These are phyloP conservation scores for Stentor roeselii DNA, from an alignment of 73 alveolate species.

Conservation along the genomic window DNA sequence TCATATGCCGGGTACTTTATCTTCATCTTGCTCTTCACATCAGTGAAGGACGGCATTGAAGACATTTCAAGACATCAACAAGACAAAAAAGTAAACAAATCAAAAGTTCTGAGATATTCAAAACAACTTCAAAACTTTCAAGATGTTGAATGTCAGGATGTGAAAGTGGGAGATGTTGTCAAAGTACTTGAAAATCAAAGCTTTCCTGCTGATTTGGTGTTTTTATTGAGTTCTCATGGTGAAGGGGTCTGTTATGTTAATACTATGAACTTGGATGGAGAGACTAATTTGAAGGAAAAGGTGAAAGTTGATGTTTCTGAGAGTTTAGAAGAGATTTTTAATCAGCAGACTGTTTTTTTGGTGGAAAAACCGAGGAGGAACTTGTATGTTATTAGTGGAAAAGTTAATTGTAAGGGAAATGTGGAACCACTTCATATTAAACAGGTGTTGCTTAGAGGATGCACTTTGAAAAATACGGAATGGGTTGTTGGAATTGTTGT, in stretches of 20 bases:
- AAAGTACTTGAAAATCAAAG: constrained; percentile 73
- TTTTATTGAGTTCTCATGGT: constrained; percentile 70
- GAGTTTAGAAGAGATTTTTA: not conserved
- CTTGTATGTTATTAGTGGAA: not conserved
- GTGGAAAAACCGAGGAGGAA: not conserved
- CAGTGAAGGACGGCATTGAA: no score
- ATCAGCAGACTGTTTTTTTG: not conserved
- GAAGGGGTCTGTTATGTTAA: constrained; percentile 90
- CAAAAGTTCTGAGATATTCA: no score
- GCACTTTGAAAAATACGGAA: constrained; percentile 47
- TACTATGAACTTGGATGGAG: constrained; percentile 97
- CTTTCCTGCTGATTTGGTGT: constrained; percentile 92
- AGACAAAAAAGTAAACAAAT: no score
- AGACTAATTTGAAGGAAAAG: constrained; percentile 89
- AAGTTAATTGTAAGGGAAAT: not conserved
- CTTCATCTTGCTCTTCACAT: no score
- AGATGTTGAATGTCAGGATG: no score
- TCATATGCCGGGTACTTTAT: no score
- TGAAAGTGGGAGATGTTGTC: constrained; percentile 85
- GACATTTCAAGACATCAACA: no score
- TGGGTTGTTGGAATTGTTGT: constrained; percentile 54
- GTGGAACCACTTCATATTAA: constrained; percentile 17
- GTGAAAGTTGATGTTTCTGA: not conserved
- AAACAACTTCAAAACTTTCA: no score
- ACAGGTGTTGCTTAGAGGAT: constrained; percentile 49